These are phyloP conservation scores for Basidiobolus meristosporus DNA, from an alignment of 371 early-diverging fungal species.

Conservation along the genomic window DNA sequence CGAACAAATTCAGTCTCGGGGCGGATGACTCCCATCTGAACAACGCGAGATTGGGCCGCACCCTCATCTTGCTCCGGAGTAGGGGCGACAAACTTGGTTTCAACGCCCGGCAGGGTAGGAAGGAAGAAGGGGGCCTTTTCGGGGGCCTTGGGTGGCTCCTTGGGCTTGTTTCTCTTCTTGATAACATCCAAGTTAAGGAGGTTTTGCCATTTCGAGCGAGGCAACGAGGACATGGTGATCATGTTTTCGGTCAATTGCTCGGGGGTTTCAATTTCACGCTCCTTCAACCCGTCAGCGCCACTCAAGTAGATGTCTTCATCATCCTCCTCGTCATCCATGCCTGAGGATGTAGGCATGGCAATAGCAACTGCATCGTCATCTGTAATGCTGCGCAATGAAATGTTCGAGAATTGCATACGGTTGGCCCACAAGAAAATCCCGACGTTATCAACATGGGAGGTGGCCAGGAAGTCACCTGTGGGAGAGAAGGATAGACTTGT, in stretches of 20 bases:
- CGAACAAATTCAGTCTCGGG: slow-evolving; percentile 34
- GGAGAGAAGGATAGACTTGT: slow-evolving; percentile 80
- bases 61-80: slow-evolving; percentile 13
- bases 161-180: slow-evolving; percentile 86
- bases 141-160: slow-evolving; percentile 66
- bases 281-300: slow-evolving; percentile 12
- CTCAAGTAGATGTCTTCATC: slow-evolving; percentile 11
- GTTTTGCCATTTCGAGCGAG: slow-evolving; percentile 78
- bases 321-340: slow-evolving; percentile 15
- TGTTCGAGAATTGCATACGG: slow-evolving; percentile 45
- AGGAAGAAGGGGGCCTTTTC: slow-evolving; percentile 89
- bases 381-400: slow-evolving; percentile 36
- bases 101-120: slow-evolving; percentile 50
- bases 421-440: slow-evolving; percentile 88
- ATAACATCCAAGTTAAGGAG: slow-evolving; percentile 75
- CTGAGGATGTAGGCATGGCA: slow-evolving; percentile 26
- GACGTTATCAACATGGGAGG: slow-evolving; percentile 74
- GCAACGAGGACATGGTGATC: slow-evolving; percentile 65
- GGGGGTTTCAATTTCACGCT: slow-evolving; percentile 14
- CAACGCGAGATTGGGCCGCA: slow-evolving; percentile 11
- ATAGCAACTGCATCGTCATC: slow-evolving; percentile 28
- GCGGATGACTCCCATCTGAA: slow-evolving; percentile 20
- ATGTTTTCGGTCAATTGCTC: slow-evolving; percentile 57
- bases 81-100: slow-evolving; percentile 37
- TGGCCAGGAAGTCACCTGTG: slow-evolving; percentile 77